phyloP scores from a whole-genome alignment of 768 basidiomycete species.

The Mycena indigotica region DNA sequence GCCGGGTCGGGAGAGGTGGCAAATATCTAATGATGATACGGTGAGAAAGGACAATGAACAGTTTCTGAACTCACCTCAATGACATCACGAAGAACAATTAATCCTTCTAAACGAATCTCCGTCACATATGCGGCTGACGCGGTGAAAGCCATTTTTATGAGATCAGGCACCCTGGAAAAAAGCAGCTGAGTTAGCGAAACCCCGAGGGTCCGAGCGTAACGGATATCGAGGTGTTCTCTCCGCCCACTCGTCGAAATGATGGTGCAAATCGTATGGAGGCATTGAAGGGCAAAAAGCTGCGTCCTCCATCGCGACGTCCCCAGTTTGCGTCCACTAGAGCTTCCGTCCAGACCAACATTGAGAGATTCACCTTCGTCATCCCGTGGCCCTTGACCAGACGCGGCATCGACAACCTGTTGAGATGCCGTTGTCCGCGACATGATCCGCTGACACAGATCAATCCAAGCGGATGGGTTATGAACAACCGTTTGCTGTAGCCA shows the following conservation, averaged over 20 bases:
- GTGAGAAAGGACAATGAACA: constrained; percentile 4
- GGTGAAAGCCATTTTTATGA: constrained; percentile 98
- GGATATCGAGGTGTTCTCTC: constrained; percentile 82
- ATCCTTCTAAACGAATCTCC: constrained; percentile 89
- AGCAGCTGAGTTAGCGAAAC: constrained; percentile 64
- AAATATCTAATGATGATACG: constrained; percentile 73
- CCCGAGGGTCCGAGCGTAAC: constrained; percentile 64
- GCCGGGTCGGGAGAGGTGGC: constrained; percentile 86
- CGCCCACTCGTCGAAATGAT: constrained; percentile 73
- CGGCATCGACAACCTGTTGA: constrained; percentile 69
- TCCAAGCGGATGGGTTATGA: constrained; percentile 95
- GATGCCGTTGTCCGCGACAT: constrained; percentile 92
- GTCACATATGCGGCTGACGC: constrained; percentile 96
- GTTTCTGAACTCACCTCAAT: constrained; percentile 64
- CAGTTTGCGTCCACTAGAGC: constrained; percentile 40
- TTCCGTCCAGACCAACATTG: constrained; percentile 57
- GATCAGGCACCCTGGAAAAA: constrained; percentile 83
- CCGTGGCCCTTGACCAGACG: constrained; percentile 52
- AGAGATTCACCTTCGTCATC: constrained; percentile 97
- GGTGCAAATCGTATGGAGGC: constrained; percentile 85
- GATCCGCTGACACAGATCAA: constrained; percentile 94
- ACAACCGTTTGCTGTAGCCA: constrained; percentile 96
- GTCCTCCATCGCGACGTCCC: constrained; percentile 91
- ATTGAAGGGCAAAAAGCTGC: constrained; percentile 91
- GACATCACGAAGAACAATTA: constrained; percentile 87